These are phyloP conservation scores for Colletotrichum sp. DNA, from an alignment of 2,329 filamentous ascomycete genomes.

Conservation along the genomic window DNA sequence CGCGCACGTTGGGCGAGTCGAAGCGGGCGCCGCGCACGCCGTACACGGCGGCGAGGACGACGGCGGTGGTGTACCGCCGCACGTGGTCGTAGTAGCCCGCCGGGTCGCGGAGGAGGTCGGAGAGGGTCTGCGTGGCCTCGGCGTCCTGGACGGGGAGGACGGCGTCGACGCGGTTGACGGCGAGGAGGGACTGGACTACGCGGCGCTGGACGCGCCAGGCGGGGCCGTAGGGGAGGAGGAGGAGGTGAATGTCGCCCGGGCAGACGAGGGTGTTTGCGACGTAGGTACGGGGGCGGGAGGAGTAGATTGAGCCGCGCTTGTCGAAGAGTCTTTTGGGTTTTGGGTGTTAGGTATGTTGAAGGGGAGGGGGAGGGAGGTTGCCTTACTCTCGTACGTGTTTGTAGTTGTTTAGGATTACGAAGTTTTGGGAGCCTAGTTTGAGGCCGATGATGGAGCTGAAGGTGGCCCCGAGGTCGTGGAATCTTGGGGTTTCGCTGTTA, in stretches of 20 bases:
- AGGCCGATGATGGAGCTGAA: too few species aligned
- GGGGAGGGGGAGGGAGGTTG: too few species aligned
- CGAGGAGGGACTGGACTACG: neutral
- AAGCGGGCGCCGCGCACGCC: constrained; percentile 19
- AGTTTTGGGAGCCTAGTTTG: too few species aligned
- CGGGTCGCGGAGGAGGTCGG: neutral
- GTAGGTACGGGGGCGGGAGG: constrained; percentile 35
- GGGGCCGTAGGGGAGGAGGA: neutral
- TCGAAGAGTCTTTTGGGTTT: constrained; percentile 32
- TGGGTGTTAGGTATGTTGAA: too few species aligned
- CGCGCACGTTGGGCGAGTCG: neutral
- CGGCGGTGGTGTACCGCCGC: neutral
- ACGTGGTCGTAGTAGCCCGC: neutral
- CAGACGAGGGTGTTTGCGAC: constrained; percentile 19
- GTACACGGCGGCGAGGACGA: neutral
- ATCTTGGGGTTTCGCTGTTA: constrained; percentile 23
- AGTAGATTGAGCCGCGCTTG: constrained; percentile 38
- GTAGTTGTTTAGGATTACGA: constrained; percentile 35
- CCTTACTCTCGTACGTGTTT: constrained; percentile 31
- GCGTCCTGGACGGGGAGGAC: neutral
- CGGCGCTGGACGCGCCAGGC: neutral
- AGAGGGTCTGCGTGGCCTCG: neutral
- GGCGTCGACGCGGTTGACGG: neutral
- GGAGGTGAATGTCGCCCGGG: neutral
- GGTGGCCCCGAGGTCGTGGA: too few species aligned